These are phyloP conservation scores for Acorus gramineus DNA, from an alignment of 106 monocot genomes.

Conservation along the genomic window DNA sequence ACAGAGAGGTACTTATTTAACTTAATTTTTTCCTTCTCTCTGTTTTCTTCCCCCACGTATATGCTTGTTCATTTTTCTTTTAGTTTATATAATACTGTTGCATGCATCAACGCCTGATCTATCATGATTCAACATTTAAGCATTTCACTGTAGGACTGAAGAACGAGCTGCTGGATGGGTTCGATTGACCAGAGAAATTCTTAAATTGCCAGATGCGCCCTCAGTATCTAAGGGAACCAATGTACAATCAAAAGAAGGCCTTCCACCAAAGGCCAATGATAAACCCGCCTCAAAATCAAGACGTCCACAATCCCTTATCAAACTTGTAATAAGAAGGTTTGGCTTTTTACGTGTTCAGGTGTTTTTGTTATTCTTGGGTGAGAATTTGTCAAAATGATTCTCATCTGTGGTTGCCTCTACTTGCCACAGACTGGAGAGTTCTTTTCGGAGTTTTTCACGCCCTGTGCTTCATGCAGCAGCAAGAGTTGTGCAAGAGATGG, in stretches of 20 bases:
- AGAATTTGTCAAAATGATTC: background rate
- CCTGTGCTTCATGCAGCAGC: slow-evolving; percentile 96
- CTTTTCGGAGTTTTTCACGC: slow-evolving; percentile 94
- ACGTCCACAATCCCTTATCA: slow-evolving; percentile 89
- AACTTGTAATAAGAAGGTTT: slow-evolving; percentile 98
- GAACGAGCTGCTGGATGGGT: slow-evolving; percentile 99
- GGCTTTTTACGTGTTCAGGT: background rate
- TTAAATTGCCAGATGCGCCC: slow-evolving; percentile 92
- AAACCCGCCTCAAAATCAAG: slow-evolving; percentile 64
- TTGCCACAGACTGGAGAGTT: slow-evolving; percentile 69
- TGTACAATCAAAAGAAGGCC: slow-evolving; percentile 40
- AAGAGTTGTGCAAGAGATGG: slow-evolving; percentile 96
- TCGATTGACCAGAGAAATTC: slow-evolving; percentile 85
- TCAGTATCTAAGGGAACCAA: slow-evolving; percentile 66
- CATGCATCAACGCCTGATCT: background rate
- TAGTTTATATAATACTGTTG: background rate
- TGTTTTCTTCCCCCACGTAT: too few species aligned
- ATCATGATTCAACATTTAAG: slow-evolving; percentile 1
- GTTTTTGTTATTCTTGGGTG: background rate
- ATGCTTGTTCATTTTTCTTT: too few species aligned
- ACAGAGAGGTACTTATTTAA: slow-evolving; percentile 56
- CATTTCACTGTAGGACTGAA: slow-evolving; percentile 56
- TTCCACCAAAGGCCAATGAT: slow-evolving; percentile 51
- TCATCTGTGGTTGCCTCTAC: background rate
- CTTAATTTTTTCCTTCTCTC: background rate